phyloP scores from a whole-genome alignment of 1,139 yeast species.

The Saccharomycopsis hybrid region DNA sequence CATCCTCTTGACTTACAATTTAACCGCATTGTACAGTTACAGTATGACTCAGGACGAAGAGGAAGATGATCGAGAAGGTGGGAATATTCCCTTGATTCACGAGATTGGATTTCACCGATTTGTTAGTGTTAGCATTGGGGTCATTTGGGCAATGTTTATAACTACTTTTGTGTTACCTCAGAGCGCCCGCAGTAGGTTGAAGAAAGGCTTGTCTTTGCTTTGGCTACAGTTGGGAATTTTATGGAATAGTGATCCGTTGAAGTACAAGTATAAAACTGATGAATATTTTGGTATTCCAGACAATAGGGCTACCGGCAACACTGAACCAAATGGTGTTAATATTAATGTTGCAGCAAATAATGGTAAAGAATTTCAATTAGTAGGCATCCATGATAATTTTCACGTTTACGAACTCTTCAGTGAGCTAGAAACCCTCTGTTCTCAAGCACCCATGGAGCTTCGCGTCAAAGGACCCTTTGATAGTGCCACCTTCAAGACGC shows the following conservation, averaged over 20 bases:
- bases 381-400: conserved; percentile 47
- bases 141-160: conserved; percentile 69
- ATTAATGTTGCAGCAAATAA: neutral
- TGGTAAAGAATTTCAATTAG: conserved; percentile 29
- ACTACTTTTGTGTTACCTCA: conserved; percentile 61
- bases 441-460: conserved; percentile 72
- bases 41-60: conserved; percentile 57
- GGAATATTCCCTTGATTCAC: conserved; percentile 62
- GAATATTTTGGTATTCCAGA: neutral
- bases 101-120: conserved; percentile 79
- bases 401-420: conserved; percentile 52
- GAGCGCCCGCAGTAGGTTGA: conserved; percentile 64
- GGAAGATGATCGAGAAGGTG: conserved; percentile 39
- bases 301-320: neutral
- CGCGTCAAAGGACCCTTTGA: conserved; percentile 75
- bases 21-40: conserved; percentile 73
- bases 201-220: conserved; percentile 55
- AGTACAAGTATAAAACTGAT: conserved; percentile 8
- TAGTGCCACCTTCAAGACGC: conserved; percentile 39
- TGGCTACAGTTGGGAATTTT: conserved; percentile 78
- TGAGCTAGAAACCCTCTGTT: conserved; percentile 53
- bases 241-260: conserved; percentile 65
- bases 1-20: conserved; percentile 67
- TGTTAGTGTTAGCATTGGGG: conserved; percentile 65
- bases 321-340: neutral